Evolutionary conservation across 2,329 filamentous ascomycete species (phyloP).

Genomic region (Lasiodiplodia gonubiensis): DNA sequence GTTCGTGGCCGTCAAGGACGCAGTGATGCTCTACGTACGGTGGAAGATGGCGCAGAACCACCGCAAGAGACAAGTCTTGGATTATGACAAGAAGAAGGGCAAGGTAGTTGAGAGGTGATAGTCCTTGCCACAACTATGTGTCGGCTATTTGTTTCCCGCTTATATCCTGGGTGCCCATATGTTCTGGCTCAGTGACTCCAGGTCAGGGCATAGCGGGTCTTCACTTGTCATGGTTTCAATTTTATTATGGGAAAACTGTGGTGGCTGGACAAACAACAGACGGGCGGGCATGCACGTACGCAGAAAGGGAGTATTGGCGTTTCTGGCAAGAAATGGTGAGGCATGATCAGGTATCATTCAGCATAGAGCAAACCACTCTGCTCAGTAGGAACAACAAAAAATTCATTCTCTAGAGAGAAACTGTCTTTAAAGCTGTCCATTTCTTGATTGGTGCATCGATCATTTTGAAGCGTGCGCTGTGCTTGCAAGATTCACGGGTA

Average conservation of each 20-base stretch:
- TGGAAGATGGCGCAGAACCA: constrained; percentile 59
- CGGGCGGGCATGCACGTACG: not conserved
- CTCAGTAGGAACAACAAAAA: not conserved
- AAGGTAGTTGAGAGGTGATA: constrained; percentile 22
- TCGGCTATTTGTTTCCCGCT: not conserved
- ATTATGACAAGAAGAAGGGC: constrained; percentile 42
- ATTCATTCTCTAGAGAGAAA: not conserved
- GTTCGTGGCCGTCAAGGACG: constrained; percentile 82
- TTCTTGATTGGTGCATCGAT: not conserved
- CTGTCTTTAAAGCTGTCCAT: not conserved
- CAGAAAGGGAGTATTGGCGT: constrained; percentile 14
- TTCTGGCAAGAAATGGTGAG: not conserved
- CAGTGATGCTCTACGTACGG: constrained; percentile 63
- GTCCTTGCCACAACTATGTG: not conserved
- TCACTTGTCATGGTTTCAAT: not conserved
- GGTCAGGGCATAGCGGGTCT: not conserved
- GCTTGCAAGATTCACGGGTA: constrained; percentile 18
- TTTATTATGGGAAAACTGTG: not conserved
- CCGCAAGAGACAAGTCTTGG: constrained; percentile 51
- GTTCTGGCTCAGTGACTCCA: not conserved
- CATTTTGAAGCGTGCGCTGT: not conserved
- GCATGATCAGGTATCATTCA: not conserved
- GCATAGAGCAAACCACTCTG: constrained; percentile 1
- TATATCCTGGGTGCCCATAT: not conserved
- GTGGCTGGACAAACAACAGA: not conserved